A percentile compares a stretch with the other conserved stretches of the same genome.
Evolutionary conservation across 2,329 filamentous ascomycete species (phyloP).

Genomic region (Raffaelea albimanens): DNA sequence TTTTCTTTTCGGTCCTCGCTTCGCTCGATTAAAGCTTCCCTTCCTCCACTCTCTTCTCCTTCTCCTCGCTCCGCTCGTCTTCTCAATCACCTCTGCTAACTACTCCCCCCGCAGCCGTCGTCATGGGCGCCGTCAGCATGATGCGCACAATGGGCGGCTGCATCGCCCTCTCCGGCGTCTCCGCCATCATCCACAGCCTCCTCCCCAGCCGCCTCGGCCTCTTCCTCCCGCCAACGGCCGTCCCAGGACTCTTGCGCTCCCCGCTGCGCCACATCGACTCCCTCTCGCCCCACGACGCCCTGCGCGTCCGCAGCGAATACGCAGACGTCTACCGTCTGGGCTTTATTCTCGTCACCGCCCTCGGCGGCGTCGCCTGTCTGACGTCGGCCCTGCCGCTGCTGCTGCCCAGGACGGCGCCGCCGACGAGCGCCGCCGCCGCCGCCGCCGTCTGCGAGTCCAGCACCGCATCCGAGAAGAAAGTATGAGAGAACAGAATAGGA

Average conservation of each 20-base stretch:
- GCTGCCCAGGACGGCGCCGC: no score
- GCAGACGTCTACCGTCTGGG: neutral
- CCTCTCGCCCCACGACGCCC: neutral
- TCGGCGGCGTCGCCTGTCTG: neutral
- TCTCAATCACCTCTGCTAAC: neutral
- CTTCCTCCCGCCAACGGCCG: neutral
- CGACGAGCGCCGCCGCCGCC: no score
- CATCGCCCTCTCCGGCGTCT: neutral
- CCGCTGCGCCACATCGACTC: neutral
- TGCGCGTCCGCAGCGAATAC: neutral
- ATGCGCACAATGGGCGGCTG: constrained; percentile 1
- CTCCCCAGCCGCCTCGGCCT: neutral
- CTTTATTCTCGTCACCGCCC: neutral
- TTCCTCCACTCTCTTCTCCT: no score
- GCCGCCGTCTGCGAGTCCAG: no score
- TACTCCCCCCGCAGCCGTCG: neutral
- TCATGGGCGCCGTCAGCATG: constrained; percentile 1
- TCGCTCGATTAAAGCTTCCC: neutral
- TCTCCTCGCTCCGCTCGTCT: no score
- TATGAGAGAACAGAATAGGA: neutral
- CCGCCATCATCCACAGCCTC: neutral
- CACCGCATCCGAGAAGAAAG: no score
- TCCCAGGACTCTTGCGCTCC: neutral
- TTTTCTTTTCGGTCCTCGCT: neutral
- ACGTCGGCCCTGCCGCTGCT: no score